A percentile compares a stretch with the other conserved stretches of the same genome.
phyloP scores from a whole-genome alignment of 2,329 filamentous ascomycete genomes.

The Aspergillus sp. region DNA sequence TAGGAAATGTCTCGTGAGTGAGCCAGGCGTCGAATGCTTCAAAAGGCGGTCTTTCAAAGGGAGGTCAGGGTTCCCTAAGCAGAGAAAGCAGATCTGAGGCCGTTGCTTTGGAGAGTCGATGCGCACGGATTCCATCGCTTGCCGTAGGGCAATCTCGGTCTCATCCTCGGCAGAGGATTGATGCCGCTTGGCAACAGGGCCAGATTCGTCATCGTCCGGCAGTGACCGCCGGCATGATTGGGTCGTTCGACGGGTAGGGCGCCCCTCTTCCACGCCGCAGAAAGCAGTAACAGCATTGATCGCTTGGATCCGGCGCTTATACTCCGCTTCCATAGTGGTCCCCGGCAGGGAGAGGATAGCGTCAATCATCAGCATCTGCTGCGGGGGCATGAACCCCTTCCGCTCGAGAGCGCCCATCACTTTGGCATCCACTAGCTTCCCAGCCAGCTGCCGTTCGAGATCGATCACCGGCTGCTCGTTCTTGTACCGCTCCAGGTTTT shows the following conservation, averaged over 20 bases:
- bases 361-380: slow-evolving; percentile 8
- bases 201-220: slow-evolving; percentile 52
- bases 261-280: slow-evolving; percentile 27
- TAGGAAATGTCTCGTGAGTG: slow-evolving; percentile 21
- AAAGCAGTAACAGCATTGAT: slow-evolving; percentile 29
- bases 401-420: slow-evolving; percentile 22
- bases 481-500: slow-evolving; percentile 27
- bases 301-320: slow-evolving; percentile 23
- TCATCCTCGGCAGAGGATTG: slow-evolving; percentile 23
- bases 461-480: slow-evolving; percentile 30
- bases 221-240: slow-evolving; percentile 31
- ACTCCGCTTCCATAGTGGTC: slow-evolving; percentile 24
- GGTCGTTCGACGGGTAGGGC: slow-evolving; percentile 13
- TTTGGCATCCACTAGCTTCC: slow-evolving; percentile 26
- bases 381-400: slow-evolving; percentile 4
- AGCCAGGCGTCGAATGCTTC: slow-evolving; percentile 15
- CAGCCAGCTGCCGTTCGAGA: slow-evolving; percentile 24
- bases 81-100: slow-evolving; percentile 19
- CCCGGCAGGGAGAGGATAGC: slow-evolving; percentile 26
- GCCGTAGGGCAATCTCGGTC: slow-evolving; percentile 13
- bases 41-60: slow-evolving; percentile 1
- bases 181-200: slow-evolving; percentile 45
- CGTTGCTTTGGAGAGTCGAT: slow-evolving; percentile 13
- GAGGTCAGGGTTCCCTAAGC: slow-evolving; percentile 8
- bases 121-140: slow-evolving; percentile 18